Conservation (phyloP, 768 basidiomycete genomes). For the Termitomyces sp. region DNA sequence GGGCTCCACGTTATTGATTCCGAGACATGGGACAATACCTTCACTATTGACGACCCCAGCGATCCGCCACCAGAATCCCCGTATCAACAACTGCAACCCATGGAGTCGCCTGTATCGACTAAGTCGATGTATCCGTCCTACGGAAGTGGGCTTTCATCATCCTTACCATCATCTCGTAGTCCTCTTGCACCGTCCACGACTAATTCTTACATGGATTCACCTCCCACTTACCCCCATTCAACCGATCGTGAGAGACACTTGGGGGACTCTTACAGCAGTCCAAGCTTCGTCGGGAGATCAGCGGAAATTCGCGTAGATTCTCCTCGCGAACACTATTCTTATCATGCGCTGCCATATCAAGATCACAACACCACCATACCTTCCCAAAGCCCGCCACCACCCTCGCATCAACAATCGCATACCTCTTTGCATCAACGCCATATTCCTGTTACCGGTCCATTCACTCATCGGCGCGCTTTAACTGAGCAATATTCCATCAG, state of each 20-base stretch:
- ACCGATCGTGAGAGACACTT: slow-evolving; percentile 41
- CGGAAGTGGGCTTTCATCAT: slow-evolving; percentile 32
- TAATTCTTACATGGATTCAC: slow-evolving; percentile 31
- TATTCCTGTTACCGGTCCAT: slow-evolving; percentile 32
- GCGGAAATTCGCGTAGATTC: slow-evolving; percentile 38
- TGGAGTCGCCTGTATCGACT: slow-evolving; percentile 41
- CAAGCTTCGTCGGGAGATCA: slow-evolving; percentile 37
- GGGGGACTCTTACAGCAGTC: slow-evolving; percentile 39
- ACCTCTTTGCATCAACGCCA: slow-evolving; percentile 36
- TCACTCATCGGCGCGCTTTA: slow-evolving; percentile 50
- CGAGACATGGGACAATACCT: slow-evolving; percentile 49
- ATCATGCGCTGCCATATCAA: slow-evolving; percentile 45
- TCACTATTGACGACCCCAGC: slow-evolving; percentile 43
- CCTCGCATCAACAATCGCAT: slow-evolving; percentile 26
- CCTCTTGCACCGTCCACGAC: slow-evolving; percentile 29
- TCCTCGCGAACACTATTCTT: slow-evolving; percentile 46
- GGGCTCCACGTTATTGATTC: slow-evolving; percentile 44
- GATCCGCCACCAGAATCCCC: slow-evolving; percentile 28
- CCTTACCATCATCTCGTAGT: slow-evolving; percentile 37
- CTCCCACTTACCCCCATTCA: slow-evolving; percentile 41
- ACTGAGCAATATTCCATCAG: slow-evolving; percentile 49
- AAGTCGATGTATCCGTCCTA: slow-evolving; percentile 43
- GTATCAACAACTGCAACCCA: slow-evolving; percentile 38
- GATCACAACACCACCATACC: slow-evolving; percentile 34
- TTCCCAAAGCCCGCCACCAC: slow-evolving; percentile 35